A percentile compares a stretch with the other conserved stretches of the same genome.
These are phyloP conservation scores for Lodderomyces theae DNA, from an alignment of 1,139 yeast species.

Conservation along the genomic window DNA sequence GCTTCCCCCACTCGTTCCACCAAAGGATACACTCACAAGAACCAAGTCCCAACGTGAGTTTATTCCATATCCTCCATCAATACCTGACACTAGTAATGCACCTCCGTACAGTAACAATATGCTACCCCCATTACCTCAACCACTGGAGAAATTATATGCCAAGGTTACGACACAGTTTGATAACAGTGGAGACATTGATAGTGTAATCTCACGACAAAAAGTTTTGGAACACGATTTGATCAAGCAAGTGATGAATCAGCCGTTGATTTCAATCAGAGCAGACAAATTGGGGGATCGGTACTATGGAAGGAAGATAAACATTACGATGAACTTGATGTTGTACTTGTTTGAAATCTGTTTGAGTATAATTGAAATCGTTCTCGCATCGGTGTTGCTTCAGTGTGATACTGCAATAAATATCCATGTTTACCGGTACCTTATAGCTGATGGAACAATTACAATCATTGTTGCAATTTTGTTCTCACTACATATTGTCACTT, in stretches of 20 bases:
- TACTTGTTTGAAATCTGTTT: constrained; percentile 36
- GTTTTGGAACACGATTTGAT: constrained; percentile 32
- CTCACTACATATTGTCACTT: constrained; percentile 34
- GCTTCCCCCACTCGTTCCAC: constrained; percentile 14
- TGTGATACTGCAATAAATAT: constrained; percentile 22
- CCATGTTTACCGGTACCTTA: constrained; percentile 36
- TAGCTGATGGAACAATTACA: constrained; percentile 39
- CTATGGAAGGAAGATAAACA: constrained; percentile 19
- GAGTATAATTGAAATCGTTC: constrained; percentile 31
- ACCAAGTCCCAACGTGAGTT: constrained; percentile 12
- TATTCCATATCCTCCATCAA: constrained; percentile 13
- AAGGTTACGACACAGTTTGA: constrained; percentile 7
- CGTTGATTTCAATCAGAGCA: constrained; percentile 23
- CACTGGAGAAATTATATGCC: not conserved
- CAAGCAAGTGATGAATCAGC: constrained; percentile 36
- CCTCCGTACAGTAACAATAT: constrained; percentile 4
- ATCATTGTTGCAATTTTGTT: constrained; percentile 35
- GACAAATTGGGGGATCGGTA: constrained; percentile 20
- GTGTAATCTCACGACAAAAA: constrained; percentile 23
- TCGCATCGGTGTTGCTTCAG: constrained; percentile 27
- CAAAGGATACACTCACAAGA: constrained; percentile 10
- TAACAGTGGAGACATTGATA: constrained; percentile 5
- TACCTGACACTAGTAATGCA: constrained; percentile 3
- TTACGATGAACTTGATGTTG: constrained; percentile 31
- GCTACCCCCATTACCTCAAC: constrained; percentile 8